phyloP scores from a whole-genome alignment of 129 eudicot species.

The Dittrichia graveolens region DNA sequence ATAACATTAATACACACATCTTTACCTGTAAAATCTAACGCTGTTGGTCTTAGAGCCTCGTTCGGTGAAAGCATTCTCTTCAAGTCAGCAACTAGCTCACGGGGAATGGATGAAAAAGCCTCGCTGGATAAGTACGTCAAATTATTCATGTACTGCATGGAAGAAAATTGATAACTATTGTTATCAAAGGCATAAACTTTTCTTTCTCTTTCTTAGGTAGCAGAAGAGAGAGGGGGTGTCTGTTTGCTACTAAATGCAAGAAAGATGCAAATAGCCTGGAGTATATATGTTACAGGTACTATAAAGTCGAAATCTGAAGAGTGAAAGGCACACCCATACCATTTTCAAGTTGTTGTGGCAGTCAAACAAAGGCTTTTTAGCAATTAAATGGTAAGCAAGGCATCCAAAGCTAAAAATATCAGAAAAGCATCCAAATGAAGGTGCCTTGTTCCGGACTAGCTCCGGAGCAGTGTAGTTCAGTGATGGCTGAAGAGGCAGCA shows the following conservation, averaged over 20 bases:
- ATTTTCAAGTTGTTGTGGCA: slow-evolving; percentile 99
- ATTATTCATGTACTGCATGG: slow-evolving; percentile 88
- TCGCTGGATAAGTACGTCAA: slow-evolving; percentile 83
- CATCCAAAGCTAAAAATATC: slow-evolving; percentile 97
- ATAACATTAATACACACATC: neutral
- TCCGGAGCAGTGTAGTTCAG: slow-evolving; percentile 97
- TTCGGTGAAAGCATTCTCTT: slow-evolving; percentile 88
- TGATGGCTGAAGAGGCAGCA: slow-evolving; percentile 93
- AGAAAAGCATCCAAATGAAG: slow-evolving; percentile 70
- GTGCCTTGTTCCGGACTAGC: slow-evolving; percentile 69
- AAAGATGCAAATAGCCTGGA: too few relatives aligned
- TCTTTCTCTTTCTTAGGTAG: neutral
- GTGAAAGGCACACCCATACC: slow-evolving; percentile 41
- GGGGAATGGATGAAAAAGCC: slow-evolving; percentile 82
- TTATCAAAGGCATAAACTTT: slow-evolving; percentile 17
- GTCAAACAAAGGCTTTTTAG: slow-evolving; percentile 89
- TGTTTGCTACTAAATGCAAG: too few relatives aligned
- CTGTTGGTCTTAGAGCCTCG: slow-evolving; percentile 85
- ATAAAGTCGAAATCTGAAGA: too few relatives aligned
- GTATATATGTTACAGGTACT: too few relatives aligned
- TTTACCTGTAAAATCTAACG: slow-evolving; percentile 89
- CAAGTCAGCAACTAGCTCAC: slow-evolving; percentile 79
- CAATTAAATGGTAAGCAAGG: slow-evolving; percentile 86
- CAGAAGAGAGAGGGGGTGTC: too few relatives aligned
- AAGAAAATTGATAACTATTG: slow-evolving; percentile 19